Evolutionary conservation across 495 filamentous ascomycete genomes (phyloP), one percentile per base, ranked within the genome.

Genomic region (Monascus purpureus): DNA sequence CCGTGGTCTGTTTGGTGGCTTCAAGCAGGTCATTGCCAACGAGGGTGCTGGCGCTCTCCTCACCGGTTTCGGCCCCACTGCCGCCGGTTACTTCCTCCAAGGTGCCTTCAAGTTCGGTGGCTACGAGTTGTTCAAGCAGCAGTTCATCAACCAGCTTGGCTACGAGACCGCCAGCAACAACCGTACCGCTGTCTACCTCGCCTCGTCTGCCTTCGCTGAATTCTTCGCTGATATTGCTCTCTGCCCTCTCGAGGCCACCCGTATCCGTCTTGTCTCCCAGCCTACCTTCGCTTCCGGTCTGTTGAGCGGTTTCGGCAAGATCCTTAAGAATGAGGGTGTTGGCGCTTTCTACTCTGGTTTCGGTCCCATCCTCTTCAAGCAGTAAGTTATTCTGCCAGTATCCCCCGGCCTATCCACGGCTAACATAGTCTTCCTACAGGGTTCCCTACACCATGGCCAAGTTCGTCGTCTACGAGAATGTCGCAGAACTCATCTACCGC

Each of bases 381-480:
- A 93, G 85, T 92, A 75, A 59, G 84, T 75, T 31, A 28, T 25
- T 37, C 36, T 25, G 7, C n/a, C n/a, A n/a, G n/a, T n/a, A n/a
- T n/a, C n/a, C n/a, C n/a, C n/a, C n/a, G n/a, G n/a, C n/a, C n/a
- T n/a, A n/a, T n/a, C n/a, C n/a, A n/a, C n/a, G n/a, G n/a, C n/a
- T n/a, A n/a, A n/a, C n/a, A n/a, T n/a, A n/a, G 20, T 20, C 13
- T 32, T 13, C 15, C 17, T 20, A 18, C 45, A 93, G 84, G 73
- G 81, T 97, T 59, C 90, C 90, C 38, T 97, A 97, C 71, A 97
- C 90, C 58, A 95, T 97, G 90, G 70, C 92, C 70, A 97, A 97
- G 72, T 97, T 97, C 73, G 90, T 94, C 61, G 90, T 94, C 46
- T 95, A 79, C 77, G 90, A 97, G 73, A 95, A 95, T 75, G 82